Conservation (phyloP, 306 rosid species). For the Abrus pulchellus region DNA sequence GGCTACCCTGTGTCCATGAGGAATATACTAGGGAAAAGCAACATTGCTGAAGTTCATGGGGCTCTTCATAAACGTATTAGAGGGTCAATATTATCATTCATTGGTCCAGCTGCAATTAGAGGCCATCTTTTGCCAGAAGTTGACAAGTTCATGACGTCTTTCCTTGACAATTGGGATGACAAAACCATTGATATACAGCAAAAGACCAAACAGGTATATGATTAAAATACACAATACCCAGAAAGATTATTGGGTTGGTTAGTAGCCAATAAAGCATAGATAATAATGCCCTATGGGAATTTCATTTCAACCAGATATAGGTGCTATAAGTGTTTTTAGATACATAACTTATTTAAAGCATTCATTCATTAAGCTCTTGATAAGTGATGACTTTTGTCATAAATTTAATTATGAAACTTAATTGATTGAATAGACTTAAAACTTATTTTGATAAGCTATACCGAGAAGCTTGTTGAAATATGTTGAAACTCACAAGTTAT, state of each 20-base stretch:
- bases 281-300: background rate
- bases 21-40: slow-evolving; percentile 66
- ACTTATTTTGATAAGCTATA: too few species aligned
- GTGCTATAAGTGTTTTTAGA: too few species aligned
- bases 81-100: slow-evolving; percentile 65
- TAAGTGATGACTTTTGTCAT: too few species aligned
- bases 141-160: slow-evolving; percentile 67
- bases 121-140: slow-evolving; percentile 62
- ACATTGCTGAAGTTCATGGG: slow-evolving; percentile 87
- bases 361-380: too few species aligned
- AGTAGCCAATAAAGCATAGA: background rate
- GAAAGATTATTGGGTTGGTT: background rate
- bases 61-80: slow-evolving; percentile 70
- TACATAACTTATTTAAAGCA: too few species aligned
- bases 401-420: too few species aligned
- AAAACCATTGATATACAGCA: slow-evolving; percentile 73
- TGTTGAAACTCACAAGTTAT: too few species aligned
- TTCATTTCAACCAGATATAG: background rate
- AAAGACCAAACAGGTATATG: slow-evolving; percentile 72
- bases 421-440: too few species aligned
- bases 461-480: too few species aligned
- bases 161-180: slow-evolving; percentile 64
- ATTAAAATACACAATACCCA: background rate
- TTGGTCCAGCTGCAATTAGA: slow-evolving; percentile 61
- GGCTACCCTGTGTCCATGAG: slow-evolving; percentile 90